A percentile compares a stretch with the other conserved stretches of the same genome.
Evolutionary conservation across 306 rosid genomes (phyloP).

Genomic region (Carpinus fangiana): DNA sequence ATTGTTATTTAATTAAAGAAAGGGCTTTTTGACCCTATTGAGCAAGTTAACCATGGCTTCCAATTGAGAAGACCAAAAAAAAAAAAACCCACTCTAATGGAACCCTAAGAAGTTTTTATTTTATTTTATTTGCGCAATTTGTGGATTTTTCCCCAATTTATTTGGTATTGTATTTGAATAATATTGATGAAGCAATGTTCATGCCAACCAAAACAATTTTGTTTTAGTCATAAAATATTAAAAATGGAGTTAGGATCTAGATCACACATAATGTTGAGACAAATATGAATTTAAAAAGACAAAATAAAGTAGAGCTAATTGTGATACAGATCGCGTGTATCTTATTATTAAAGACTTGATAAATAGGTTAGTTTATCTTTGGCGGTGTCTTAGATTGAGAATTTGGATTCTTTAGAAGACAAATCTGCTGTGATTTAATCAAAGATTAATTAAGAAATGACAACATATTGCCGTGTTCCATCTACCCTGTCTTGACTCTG

Average conservation of each 20-base stretch:
- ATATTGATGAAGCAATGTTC: neutral
- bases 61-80: neutral
- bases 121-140: neutral
- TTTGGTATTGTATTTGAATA: no score
- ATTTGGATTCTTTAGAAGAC: neutral
- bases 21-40: neutral
- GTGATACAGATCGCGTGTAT: neutral
- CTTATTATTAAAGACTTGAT: neutral
- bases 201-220: neutral
- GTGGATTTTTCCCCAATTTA: neutral
- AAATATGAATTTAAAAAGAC: conserved; percentile 19
- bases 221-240: neutral
- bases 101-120: neutral
- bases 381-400: neutral
- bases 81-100: neutral
- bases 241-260: conserved; percentile 18
- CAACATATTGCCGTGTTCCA: no score
- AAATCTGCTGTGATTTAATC: no score
- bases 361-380: neutral
- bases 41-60: neutral
- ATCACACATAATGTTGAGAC: conserved; percentile 37
- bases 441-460: no score
- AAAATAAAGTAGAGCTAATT: neutral
- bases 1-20: neutral
- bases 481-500: no score